Evolutionary conservation across 257 asterid genomes (phyloP).

Genomic region (Mentha longifolia): DNA sequence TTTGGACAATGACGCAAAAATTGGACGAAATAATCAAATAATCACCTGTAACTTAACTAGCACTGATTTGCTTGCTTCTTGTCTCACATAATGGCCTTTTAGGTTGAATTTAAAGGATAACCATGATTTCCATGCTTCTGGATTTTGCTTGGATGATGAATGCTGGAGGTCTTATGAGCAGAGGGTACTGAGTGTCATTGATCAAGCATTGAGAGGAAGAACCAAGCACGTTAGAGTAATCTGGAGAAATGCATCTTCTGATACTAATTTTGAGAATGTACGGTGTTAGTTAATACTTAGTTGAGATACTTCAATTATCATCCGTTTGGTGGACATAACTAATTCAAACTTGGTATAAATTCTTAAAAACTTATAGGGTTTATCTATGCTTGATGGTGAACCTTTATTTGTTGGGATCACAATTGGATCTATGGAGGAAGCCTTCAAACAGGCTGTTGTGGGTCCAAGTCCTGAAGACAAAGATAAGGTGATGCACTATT

Average conservation of each 20-base stretch:
- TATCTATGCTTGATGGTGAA: constrained; percentile 63
- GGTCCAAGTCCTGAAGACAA: constrained; percentile 98
- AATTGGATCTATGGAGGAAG: constrained; percentile 70
- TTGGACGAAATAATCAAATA: constrained; percentile 3
- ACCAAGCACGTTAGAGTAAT: constrained; percentile 77
- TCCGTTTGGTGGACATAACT: constrained; percentile 21
- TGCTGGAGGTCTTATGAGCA: constrained; percentile 95
- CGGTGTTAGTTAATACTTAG: constrained; percentile 28
- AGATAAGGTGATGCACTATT: constrained; percentile 66
- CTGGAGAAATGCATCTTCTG: constrained; percentile 76
- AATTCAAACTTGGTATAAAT: constrained; percentile 30
- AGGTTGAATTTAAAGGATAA: constrained; percentile 83
- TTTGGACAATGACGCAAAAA: constrained; percentile 13
- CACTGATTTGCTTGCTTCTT: constrained; percentile 32
- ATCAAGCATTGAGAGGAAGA: constrained; percentile 81
- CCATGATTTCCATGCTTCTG: constrained; percentile 54
- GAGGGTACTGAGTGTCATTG: constrained; percentile 65
- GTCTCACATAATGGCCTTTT: constrained; percentile 37
- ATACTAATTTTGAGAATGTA: constrained; percentile 73
- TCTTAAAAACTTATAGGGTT: constrained; percentile 59
- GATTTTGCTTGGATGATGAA: constrained; percentile 92
- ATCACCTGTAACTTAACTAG: constrained; percentile 25
- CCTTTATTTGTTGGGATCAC: constrained; percentile 74
- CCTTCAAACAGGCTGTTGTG: constrained; percentile 71
- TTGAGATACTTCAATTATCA: constrained; percentile 26